Percentiles rank a stretch among this genome's conserved stretches.
These are phyloP conservation scores for Aspergillus ruber DNA, from an alignment of 2,329 filamentous ascomycete genomes.

Conservation along the genomic window DNA sequence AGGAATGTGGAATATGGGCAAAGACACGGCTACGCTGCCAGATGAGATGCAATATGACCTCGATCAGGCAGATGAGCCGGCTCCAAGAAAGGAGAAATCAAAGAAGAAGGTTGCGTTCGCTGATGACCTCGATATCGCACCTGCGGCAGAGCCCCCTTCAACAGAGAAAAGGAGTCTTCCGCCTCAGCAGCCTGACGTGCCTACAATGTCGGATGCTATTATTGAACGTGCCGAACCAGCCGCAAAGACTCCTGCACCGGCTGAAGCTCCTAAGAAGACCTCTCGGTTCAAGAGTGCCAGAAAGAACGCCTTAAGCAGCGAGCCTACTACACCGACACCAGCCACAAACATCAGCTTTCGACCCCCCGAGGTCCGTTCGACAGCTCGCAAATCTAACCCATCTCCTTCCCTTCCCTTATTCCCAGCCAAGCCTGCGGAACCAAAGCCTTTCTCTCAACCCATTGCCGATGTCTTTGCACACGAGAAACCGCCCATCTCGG, in stretches of 20 bases:
- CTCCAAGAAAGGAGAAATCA: background rate
- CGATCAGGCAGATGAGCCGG: conserved; percentile 15
- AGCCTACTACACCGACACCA: conserved; percentile 5
- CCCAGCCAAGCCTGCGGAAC: conserved; percentile 30
- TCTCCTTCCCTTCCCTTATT: conserved; percentile 28
- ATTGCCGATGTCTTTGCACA: conserved; percentile 17
- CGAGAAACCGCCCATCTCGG: conserved; percentile 10
- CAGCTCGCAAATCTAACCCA: conserved; percentile 18
- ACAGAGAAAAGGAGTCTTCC: conserved; percentile 22
- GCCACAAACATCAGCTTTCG: conserved; percentile 9
- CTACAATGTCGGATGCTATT: conserved; percentile 37
- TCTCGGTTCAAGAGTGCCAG: conserved; percentile 41
- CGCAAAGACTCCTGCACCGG: conserved; percentile 12
- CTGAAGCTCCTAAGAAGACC: conserved; percentile 29
- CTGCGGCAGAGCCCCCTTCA: conserved; percentile 27
- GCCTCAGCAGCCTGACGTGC: conserved; percentile 20
- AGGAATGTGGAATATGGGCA: conserved; percentile 53
- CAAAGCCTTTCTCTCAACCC: conserved; percentile 35
- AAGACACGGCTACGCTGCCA: conserved; percentile 33
- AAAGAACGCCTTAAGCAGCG: conserved; percentile 3
- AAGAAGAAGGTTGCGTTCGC: conserved; percentile 72
- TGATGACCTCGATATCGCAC: conserved; percentile 63
- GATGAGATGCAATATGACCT: conserved; percentile 25
- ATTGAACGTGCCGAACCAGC: conserved; percentile 33
- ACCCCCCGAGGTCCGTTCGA: conserved; percentile 13